Base-by-base conservation (phyloP, 371 early-diverging fungal species). In the Actinomortierella wolfii region DNA sequence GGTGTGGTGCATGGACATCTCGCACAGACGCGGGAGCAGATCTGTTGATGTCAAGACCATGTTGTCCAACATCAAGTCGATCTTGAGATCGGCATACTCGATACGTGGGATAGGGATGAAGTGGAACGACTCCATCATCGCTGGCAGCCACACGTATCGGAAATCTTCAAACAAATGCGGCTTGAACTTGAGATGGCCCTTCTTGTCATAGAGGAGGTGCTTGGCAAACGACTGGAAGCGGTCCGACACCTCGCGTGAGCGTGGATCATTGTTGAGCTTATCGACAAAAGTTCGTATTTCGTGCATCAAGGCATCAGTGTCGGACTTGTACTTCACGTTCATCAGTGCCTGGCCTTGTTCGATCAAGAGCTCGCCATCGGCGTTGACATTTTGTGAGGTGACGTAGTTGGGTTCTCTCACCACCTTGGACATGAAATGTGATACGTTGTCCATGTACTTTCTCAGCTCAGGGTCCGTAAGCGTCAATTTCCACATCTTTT, bases 31-130 rank as follows among this genome's bases (percentile, higher is more conserved):
- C 0, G 89, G 89, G 26, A 89, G 51, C 17, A 87, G 60, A 15
- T 82, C 85, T 23, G 83, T 85, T 17, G 81, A 80, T 20, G 83
- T 67, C 15, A 89, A 46, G 40, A 86, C 65, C 63, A 89, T 71
- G 50, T 88, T 82, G 48, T 87, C 87, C n/a, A 89, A 59, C 29
- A 81, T 76, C 13, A 88, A 54, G 41, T 87, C 86, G 54, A 79
- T 78, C 62, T 83, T 71, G 5, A 68, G 64, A 51, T 87, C 86
- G 43, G 74, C 74, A 58, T 86, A 83, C 52, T 85, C 87, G 49
- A 89, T 83, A 17, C 81, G 82, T 5, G 89, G 87, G 46, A 89
- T 73, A n/a, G 87, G 86, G 25, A 89, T 65, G 51, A 78, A 83
- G 55, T 81, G 78, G 67, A 89, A 71, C 25, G 87, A 80, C 48